Conservation (phyloP, 2,329 filamentous ascomycete genomes). For the Cryphonectria parasitica region DNA sequence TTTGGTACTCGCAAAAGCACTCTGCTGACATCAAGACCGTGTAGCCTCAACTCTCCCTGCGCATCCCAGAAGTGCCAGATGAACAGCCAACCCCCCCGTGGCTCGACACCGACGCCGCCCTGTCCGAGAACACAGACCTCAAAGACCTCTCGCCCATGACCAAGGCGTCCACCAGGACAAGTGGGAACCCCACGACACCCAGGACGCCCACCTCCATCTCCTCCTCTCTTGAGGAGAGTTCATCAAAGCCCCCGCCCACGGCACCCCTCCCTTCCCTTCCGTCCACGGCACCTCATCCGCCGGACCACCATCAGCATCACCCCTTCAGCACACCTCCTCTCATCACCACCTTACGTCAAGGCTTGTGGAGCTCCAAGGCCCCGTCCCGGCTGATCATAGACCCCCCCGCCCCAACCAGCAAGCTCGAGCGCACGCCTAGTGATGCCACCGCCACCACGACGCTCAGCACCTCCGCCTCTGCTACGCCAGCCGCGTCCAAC, state of each 20-base stretch:
- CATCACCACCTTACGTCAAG: not conserved
- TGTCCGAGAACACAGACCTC: not conserved
- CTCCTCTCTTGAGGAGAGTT: not conserved
- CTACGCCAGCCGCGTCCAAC: not conserved
- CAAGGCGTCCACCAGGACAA: not conserved
- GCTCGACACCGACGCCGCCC: not conserved
- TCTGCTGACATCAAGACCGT: not conserved
- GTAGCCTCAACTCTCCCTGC: slow-evolving; percentile 12
- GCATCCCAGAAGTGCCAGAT: slow-evolving; percentile 14
- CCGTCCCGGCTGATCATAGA: not conserved
- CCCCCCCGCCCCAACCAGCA: not conserved
- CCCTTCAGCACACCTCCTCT: not conserved
- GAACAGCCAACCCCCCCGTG: not conserved
- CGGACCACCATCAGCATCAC: not conserved
- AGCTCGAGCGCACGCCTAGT: not conserved
- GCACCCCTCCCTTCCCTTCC: slow-evolving; percentile 11
- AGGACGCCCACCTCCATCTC: slow-evolving; percentile 12
- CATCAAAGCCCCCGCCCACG: slow-evolving; percentile 9
- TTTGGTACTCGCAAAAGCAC: not conserved
- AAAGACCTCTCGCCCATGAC: not conserved
- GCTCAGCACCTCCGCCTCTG: not conserved
- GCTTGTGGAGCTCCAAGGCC: slow-evolving; percentile 1
- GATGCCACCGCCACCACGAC: not conserved
- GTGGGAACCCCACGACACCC: slow-evolving; percentile 7
- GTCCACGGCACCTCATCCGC: not conserved